A percentile compares a stretch with the other conserved stretches of the same genome.
These are phyloP conservation scores for Malassezia obtusa DNA, from an alignment of 1,284 basidiomycete genomes.

Conservation along the genomic window DNA sequence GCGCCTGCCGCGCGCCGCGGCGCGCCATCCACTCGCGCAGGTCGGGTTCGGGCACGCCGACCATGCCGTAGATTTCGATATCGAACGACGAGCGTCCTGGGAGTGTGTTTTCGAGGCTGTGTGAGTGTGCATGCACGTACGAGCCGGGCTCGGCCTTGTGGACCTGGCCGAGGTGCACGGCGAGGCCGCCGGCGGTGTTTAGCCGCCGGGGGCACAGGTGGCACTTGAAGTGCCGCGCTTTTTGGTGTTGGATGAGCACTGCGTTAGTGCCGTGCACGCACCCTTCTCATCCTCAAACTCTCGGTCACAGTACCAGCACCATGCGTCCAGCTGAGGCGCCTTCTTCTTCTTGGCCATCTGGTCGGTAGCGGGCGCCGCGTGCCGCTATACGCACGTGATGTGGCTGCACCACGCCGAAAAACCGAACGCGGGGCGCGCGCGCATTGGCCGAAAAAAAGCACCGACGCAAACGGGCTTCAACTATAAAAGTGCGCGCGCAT, in stretches of 20 bases:
- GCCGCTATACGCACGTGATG: slow-evolving; percentile 1
- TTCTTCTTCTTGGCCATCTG: slow-evolving; percentile 48
- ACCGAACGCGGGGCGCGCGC: neutral
- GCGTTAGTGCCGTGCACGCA: slow-evolving; percentile 8
- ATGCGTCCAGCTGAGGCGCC: slow-evolving; percentile 52
- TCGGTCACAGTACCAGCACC: slow-evolving; percentile 95
- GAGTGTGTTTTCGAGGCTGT: slow-evolving; percentile 84
- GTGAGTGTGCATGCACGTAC: slow-evolving; percentile 54
- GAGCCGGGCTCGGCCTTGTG: slow-evolving; percentile 95
- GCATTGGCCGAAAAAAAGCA: neutral
- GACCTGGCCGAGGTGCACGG: slow-evolving; percentile 97
- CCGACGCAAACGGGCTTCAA: neutral
- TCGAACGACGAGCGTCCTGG: slow-evolving; percentile 95
- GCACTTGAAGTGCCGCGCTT: slow-evolving; percentile 98
- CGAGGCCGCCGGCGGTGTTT: slow-evolving; percentile 92
- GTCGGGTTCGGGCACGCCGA: slow-evolving; percentile 87
- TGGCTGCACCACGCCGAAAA: neutral
- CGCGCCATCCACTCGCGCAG: slow-evolving; percentile 85
- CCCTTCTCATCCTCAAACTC: slow-evolving; percentile 48
- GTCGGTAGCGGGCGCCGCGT: neutral
- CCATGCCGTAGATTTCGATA: slow-evolving; percentile 99
- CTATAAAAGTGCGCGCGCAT: slow-evolving; percentile 1
- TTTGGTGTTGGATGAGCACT: slow-evolving; percentile 98
- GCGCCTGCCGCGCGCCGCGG: slow-evolving; percentile 45
- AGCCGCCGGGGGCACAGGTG: slow-evolving; percentile 86